Base-by-base conservation (phyloP, 768 basidiomycete genomes). In the Suillus subalutaceus region DNA sequence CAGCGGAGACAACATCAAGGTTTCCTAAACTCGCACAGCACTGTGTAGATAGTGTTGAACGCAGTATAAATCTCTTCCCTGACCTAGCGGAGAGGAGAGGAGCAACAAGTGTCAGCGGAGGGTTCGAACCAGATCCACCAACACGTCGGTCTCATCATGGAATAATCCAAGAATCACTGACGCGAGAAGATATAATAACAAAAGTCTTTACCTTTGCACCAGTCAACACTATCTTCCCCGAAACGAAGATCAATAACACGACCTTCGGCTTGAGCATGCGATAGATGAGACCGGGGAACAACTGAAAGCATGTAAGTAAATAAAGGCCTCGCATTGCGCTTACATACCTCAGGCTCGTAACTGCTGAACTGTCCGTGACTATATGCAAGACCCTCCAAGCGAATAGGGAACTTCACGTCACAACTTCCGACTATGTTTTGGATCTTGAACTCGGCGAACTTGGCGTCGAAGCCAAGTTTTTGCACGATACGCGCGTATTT, bases 251-350 rank as follows among this genome's bases (percentile, higher is more conserved):
- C 62, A 99, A 85, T 50, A 99, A 82, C 48, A 99, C 97, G 69
- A 99, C 97, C 81, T 99, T 99, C 8, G 97, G 97, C 79, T 98
- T 97, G 81, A 98, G 92, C 97, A 99, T 99, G 72, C 97, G 93
- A 75, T 99, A 99, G 77, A 99, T 99, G 55, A 99, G 86, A 74
- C 97, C 97, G 63, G 97, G 97, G 90, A 99, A 99, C 64, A 99
- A 82, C 97, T 99, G 65, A 20, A 32, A 26, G 9, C 20, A 6
- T 2, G 32, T 65, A 10, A 61, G 63, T 32, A 35, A 12, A 57
- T 30, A 10, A 53, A 46, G 23, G 10, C 13, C 46, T 26, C 15
- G 26, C 15, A 30, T 30, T 16, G 16, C 44, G 2, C 18, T 46
- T 3, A 83, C 87, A 62, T 68, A 96, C 97, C 89, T 99, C 96